These are phyloP conservation scores for Backusella australiensis DNA, from an alignment of 192 early-diverging fungal genomes.

Conservation along the genomic window DNA sequence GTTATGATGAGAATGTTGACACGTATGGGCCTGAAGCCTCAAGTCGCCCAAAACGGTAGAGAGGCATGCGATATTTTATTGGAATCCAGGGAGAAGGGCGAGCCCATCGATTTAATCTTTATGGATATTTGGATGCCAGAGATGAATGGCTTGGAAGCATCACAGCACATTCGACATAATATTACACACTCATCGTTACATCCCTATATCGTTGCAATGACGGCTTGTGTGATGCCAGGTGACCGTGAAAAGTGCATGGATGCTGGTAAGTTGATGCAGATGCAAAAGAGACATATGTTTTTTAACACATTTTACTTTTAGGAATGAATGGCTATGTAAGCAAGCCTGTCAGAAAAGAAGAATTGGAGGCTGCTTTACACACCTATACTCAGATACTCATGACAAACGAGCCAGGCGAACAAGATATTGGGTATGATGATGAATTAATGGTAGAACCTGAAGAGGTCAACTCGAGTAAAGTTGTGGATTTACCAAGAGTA, in stretches of 20 bases:
- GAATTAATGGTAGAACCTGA: background rate
- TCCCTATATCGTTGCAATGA: constrained; percentile 34
- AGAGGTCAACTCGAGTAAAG: background rate
- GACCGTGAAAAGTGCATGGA: constrained; percentile 25
- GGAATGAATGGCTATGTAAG: constrained; percentile 52
- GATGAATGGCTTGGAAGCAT: constrained; percentile 47
- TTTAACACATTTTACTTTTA: background rate
- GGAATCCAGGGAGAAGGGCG: background rate
- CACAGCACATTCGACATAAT: constrained; percentile 26
- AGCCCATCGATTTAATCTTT: constrained; percentile 26
- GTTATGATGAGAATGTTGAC: constrained; percentile 52
- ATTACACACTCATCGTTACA: background rate
- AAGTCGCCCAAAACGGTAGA: constrained; percentile 27
- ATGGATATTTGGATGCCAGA: constrained; percentile 55
- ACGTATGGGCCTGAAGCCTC: constrained; percentile 21
- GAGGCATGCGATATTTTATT: constrained; percentile 24
- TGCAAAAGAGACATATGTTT: background rate
- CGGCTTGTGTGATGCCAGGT: constrained; percentile 29
- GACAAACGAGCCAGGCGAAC: background rate
- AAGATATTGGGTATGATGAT: background rate
- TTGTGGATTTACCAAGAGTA: background rate
- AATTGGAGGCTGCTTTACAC: constrained; percentile 26
- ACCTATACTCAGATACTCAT: constrained; percentile 8
- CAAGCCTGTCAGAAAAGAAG: constrained; percentile 49
- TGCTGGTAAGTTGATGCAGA: constrained; percentile 10